phyloP scores from a whole-genome alignment of 2,329 filamentous ascomycete genomes.

The Mycosphaerella sp. region DNA sequence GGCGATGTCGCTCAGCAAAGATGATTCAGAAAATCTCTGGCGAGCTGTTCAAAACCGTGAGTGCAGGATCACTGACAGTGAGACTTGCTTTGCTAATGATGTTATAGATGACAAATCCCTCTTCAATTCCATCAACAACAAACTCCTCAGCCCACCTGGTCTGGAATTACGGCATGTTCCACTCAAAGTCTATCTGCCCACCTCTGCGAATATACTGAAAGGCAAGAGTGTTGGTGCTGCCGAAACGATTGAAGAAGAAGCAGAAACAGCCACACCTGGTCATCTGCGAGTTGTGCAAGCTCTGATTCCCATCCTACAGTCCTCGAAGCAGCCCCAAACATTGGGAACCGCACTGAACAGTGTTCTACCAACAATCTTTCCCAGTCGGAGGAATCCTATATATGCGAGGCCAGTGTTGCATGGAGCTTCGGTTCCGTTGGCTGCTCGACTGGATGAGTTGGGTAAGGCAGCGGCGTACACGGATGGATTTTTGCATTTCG shows the following conservation, averaged over 20 bases:
- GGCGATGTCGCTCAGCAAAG: conserved; percentile 82
- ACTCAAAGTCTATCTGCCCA: conserved; percentile 74
- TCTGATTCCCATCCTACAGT: conserved; percentile 53
- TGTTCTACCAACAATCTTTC: conserved; percentile 76
- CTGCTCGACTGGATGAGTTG: conserved; percentile 72
- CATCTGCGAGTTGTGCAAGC: conserved; percentile 59
- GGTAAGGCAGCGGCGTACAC: conserved; percentile 78
- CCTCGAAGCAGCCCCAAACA: conserved; percentile 52
- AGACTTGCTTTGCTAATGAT: conserved; percentile 5
- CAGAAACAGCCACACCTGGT: conserved; percentile 27
- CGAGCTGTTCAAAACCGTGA: conserved; percentile 66
- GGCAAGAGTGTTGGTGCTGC: conserved; percentile 25
- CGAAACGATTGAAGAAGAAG: conserved; percentile 31
- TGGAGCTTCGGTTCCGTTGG: conserved; percentile 75
- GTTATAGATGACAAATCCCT: conserved; percentile 61
- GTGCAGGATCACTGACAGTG: conserved; percentile 22
- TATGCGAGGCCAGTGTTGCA: conserved; percentile 81
- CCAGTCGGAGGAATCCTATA: conserved; percentile 74
- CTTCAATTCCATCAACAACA: conserved; percentile 68
- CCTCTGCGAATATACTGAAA: conserved; percentile 35
- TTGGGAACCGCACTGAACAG: conserved; percentile 71
- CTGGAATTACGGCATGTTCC: conserved; percentile 76
- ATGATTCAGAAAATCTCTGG: conserved; percentile 79
- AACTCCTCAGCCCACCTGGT: conserved; percentile 66
- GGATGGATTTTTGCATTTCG: conserved; percentile 85